Evolutionary conservation across 768 basidiomycete genomes (phyloP).

Genomic region (Hypsizygus marmoreus): DNA sequence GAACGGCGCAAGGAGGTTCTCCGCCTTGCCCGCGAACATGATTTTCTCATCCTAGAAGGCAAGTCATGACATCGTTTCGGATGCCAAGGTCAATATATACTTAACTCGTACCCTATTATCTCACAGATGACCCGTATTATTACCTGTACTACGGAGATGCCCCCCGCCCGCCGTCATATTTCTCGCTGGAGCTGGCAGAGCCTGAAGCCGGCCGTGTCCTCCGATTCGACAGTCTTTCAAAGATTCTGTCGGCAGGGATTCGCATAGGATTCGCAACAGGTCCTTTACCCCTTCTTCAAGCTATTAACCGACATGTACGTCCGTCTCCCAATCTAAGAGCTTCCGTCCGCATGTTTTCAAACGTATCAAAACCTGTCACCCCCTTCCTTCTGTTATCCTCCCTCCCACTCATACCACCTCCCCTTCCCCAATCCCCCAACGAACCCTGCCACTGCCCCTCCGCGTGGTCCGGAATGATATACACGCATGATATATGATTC

Average conservation of each 20-base stretch:
- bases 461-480: no score
- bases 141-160: conserved; percentile 69
- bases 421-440: no score
- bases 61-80: conserved; percentile 16
- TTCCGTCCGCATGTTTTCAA: not conserved
- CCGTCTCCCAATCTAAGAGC: not conserved
- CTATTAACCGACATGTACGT: conserved; percentile 68
- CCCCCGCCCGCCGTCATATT: conserved; percentile 70
- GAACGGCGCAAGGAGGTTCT: conserved; percentile 70
- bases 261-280: conserved; percentile 79
- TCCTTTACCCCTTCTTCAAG: conserved; percentile 62
- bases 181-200: conserved; percentile 67
- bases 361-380: not conserved
- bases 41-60: conserved; percentile 84
- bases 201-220: conserved; percentile 72
- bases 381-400: no score
- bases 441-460: no score
- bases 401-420: no score
- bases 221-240: conserved; percentile 86
- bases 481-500: no score
- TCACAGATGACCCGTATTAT: conserved; percentile 79
- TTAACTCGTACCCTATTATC: no score
- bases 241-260: conserved; percentile 72
- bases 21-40: conserved; percentile 64
- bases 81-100: not conserved